Conservation (phyloP, 2,329 filamentous ascomycete genomes). For the Alternaria sp. region DNA sequence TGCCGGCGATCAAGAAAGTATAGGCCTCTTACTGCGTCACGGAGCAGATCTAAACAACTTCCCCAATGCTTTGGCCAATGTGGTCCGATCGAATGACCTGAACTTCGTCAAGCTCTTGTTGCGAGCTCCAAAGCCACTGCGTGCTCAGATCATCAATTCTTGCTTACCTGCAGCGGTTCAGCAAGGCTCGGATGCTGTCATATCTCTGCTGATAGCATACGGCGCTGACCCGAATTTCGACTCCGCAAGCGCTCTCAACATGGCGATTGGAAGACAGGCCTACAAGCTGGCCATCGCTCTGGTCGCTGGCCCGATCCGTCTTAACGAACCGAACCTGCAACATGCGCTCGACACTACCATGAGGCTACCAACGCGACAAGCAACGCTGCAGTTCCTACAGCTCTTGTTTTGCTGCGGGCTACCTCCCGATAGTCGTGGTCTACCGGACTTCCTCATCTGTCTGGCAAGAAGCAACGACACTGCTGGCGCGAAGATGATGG, state of each 20-base stretch:
- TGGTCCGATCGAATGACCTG: conserved; percentile 40
- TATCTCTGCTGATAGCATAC: conserved; percentile 41
- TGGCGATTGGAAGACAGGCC: conserved; percentile 38
- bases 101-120: conserved; percentile 39
- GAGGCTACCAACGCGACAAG: conserved; percentile 34
- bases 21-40: conserved; percentile 43
- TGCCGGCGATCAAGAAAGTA: conserved; percentile 41
- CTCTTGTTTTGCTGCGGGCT: conserved; percentile 45
- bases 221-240: conserved; percentile 48
- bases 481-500: conserved; percentile 38
- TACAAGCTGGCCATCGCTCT: conserved; percentile 39
- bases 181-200: conserved; percentile 34
- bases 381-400: conserved; percentile 39
- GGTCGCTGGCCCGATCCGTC: conserved; percentile 34
- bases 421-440: conserved; percentile 30
- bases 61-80: conserved; percentile 39
- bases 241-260: conserved; percentile 39
- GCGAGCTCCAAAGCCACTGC: conserved; percentile 41
- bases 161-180: conserved; percentile 42
- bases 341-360: conserved; percentile 38
- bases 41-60: conserved; percentile 43
- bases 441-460: conserved; percentile 39
- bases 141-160: conserved; percentile 40
- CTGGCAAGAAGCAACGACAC: conserved; percentile 38
- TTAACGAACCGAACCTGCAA: conserved; percentile 34